Conservation (phyloP, 139 green algal species). For the Spirogloea muscicola region DNA sequence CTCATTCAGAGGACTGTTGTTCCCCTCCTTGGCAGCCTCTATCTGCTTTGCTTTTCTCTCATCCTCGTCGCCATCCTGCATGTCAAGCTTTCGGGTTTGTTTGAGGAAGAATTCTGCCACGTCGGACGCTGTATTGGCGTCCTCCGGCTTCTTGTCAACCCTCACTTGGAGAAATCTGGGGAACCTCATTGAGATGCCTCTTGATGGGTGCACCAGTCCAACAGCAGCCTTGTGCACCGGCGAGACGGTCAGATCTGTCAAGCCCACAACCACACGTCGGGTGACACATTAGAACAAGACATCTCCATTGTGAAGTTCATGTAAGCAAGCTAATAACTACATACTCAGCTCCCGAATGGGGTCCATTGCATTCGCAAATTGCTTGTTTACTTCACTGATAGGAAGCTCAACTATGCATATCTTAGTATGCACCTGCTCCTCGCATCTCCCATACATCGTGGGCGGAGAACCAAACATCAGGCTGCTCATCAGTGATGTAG, state of each 20-base stretch:
- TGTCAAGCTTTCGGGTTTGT: constrained; percentile 33
- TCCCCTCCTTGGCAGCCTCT: too few species aligned
- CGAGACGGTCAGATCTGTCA: constrained; percentile 44
- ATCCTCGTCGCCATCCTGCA: too few species aligned
- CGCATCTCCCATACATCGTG: constrained; percentile 47
- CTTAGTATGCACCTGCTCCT: constrained; percentile 24
- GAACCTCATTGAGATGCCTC: constrained; percentile 43
- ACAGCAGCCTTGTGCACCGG: constrained; percentile 40
- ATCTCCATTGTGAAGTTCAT: too few species aligned
- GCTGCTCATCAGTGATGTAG: constrained; percentile 14
- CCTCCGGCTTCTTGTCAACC: constrained; percentile 29
- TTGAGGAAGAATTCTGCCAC: constrained; percentile 36
- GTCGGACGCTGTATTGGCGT: not conserved
- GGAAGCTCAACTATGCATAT: too few species aligned
- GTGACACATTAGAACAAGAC: too few species aligned
- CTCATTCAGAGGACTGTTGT: too few species aligned
- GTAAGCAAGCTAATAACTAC: too few species aligned
- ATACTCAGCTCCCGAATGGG: too few species aligned
- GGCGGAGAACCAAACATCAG: constrained; percentile 26
- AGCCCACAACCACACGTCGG: too few species aligned
- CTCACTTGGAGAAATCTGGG: constrained; percentile 13
- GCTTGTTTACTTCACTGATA: too few species aligned
- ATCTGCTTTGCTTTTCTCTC: too few species aligned
- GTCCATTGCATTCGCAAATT: too few species aligned
- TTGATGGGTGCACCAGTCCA: constrained; percentile 35